A percentile compares a stretch with the other conserved stretches of the same genome.
Evolutionary conservation across 176 grass and related monocot genomes (phyloP).

Genomic region (Cenchrus fungigraminus): DNA sequence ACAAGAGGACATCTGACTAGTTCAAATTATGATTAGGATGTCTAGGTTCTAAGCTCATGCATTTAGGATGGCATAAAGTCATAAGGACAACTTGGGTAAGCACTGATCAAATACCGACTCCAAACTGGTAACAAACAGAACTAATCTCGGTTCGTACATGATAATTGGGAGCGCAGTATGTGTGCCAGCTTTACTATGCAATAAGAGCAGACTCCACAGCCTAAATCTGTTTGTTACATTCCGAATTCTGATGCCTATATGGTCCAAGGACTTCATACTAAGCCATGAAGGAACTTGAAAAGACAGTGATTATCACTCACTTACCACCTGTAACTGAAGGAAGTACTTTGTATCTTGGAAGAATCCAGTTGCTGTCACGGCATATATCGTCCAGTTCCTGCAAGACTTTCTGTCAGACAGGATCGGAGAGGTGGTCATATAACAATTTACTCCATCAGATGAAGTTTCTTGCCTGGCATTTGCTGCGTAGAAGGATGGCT

Average conservation of each 20-base stretch:
- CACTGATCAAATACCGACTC: background rate
- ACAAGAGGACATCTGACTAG: background rate
- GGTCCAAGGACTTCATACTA: constrained; percentile 11
- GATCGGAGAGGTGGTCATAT: background rate
- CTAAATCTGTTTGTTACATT: background rate
- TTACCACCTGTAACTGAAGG: constrained; percentile 50
- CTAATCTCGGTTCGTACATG: background rate
- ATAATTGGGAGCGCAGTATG: background rate
- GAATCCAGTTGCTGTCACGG: constrained; percentile 44
- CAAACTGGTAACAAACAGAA: background rate
- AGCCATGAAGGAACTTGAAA: background rate
- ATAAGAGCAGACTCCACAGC: background rate
- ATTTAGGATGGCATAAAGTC: background rate
- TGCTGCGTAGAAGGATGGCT: constrained; percentile 37
- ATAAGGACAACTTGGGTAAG: background rate
- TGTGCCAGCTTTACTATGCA: background rate
- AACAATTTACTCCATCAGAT: background rate
- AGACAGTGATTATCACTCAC: constrained; percentile 8
- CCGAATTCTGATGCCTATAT: constrained; percentile 11
- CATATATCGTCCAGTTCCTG: constrained; percentile 61
- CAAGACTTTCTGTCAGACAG: constrained; percentile 24
- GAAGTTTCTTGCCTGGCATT: constrained; percentile 47
- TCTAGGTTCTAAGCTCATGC: background rate
- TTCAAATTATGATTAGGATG: background rate
- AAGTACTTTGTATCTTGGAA: constrained; percentile 56